Evolutionary conservation across 1,284 basidiomycete species (phyloP).

Genomic region (Polyporus tsugae): DNA sequence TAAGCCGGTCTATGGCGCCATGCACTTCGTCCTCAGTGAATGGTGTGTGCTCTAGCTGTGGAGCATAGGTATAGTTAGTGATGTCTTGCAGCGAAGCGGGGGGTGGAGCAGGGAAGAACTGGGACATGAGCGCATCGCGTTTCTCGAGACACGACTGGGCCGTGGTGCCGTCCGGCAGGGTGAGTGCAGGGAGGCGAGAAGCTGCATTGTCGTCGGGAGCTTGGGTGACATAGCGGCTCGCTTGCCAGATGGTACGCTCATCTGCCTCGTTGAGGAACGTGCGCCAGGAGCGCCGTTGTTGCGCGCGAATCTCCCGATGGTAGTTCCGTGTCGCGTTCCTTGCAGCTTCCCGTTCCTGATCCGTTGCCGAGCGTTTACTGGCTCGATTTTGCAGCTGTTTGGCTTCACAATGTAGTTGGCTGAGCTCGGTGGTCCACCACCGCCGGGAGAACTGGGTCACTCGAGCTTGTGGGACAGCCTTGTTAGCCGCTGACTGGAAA

Average conservation of each 20-base stretch:
- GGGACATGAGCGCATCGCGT: slow-evolving; percentile 33
- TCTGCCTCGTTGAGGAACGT: slow-evolving; percentile 3
- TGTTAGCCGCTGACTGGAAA: no score
- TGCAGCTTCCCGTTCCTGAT: no score
- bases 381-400: no score
- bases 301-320: no score
- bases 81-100: slow-evolving; percentile 12
- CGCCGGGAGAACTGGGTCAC: no score
- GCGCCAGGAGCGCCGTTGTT: neutral
- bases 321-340: no score
- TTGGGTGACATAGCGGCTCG: slow-evolving; percentile 16
- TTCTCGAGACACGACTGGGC: slow-evolving; percentile 31
- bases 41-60: slow-evolving; percentile 30
- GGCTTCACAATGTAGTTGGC: no score
- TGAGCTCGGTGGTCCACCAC: slow-evolving; percentile 19
- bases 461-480: no score
- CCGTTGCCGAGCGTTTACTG: neutral
- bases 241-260: slow-evolving; percentile 11
- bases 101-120: slow-evolving; percentile 44
- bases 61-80: slow-evolving; percentile 37
- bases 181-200: slow-evolving; percentile 1
- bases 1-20: slow-evolving; percentile 20
- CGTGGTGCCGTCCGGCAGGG: slow-evolving; percentile 26
- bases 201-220: slow-evolving; percentile 2
- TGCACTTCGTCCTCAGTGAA: slow-evolving; percentile 36